Conservation (phyloP, 1,284 basidiomycete genomes). For the Heterobasidion irregulare region DNA sequence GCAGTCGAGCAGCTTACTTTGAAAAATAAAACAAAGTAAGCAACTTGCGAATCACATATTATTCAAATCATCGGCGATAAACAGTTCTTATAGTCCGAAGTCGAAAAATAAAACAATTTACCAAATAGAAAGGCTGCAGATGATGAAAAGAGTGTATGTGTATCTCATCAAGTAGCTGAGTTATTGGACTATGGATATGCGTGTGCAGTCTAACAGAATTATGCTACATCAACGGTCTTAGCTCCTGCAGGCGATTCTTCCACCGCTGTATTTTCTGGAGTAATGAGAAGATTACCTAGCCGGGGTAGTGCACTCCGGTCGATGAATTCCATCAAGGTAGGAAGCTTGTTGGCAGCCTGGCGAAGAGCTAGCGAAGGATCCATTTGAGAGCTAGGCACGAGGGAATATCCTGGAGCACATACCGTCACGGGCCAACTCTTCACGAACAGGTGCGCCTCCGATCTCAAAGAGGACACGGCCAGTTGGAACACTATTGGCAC, state of each 20-base stretch:
- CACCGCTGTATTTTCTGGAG: slow-evolving; percentile 21
- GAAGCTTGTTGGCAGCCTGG: slow-evolving; percentile 86
- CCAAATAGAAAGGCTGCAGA: too few species aligned
- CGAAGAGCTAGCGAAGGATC: slow-evolving; percentile 58
- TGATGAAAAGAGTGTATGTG: too few species aligned
- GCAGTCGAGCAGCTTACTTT: too few species aligned
- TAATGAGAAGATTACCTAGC: slow-evolving; percentile 63
- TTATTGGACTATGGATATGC: too few species aligned
- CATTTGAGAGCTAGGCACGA: neutral
- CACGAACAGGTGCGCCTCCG: slow-evolving; percentile 84
- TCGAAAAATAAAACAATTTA: too few species aligned
- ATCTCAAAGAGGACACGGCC: slow-evolving; percentile 95
- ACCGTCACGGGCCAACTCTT: slow-evolving; percentile 93
- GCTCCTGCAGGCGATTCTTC: neutral
- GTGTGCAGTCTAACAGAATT: neutral
- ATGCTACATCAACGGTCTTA: neutral
- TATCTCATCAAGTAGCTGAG: too few species aligned
- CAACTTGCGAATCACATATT: too few species aligned
- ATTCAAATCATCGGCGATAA: too few species aligned
- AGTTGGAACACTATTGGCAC: slow-evolving; percentile 63
- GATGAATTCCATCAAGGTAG: slow-evolving; percentile 88
- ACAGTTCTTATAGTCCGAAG: too few species aligned
- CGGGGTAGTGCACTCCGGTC: slow-evolving; percentile 64
- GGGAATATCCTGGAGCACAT: slow-evolving; percentile 15
- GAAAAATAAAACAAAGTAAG: too few species aligned